These are phyloP conservation scores for Durio zibethinus DNA, from an alignment of 345 rosid species.

Conservation along the genomic window DNA sequence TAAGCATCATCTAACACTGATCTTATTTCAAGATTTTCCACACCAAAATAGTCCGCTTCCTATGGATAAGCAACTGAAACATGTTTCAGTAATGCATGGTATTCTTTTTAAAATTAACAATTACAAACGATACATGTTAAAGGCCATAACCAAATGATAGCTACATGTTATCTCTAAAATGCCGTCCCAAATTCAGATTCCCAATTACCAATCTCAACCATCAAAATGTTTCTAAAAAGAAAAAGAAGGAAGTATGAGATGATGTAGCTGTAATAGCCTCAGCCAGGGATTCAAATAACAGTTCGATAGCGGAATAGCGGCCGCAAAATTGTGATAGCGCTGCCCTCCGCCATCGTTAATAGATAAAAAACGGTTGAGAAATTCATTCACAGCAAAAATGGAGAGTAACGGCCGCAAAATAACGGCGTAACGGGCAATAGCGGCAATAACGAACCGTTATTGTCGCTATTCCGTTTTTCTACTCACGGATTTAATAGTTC, in stretches of 20 bases:
- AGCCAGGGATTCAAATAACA: too few relatives aligned
- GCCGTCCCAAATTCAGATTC: background rate
- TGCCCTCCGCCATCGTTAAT: too few relatives aligned
- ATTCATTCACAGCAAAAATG: too few relatives aligned
- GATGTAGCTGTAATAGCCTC: constrained; percentile 8
- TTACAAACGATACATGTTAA: background rate
- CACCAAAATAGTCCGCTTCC: background rate
- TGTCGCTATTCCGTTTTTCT: too few relatives aligned
- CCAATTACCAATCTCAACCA: background rate
- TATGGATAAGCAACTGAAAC: background rate
- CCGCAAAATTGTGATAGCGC: too few relatives aligned
- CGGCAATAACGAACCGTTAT: too few relatives aligned
- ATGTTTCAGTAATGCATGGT: background rate
- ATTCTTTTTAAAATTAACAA: background rate
- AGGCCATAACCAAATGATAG: background rate
- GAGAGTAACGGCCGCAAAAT: too few relatives aligned
- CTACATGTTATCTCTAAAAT: background rate
- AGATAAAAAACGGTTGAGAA: too few relatives aligned
- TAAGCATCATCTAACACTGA: background rate
- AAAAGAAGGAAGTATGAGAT: background rate
- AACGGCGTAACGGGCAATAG: too few relatives aligned
- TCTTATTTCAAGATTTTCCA: background rate
- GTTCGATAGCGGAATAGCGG: too few relatives aligned
- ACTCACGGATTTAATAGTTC: too few relatives aligned
- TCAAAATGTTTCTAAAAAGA: background rate